Conservation (phyloP, 371 early-diverging fungal genomes). For the Apophysomyces elegans region DNA sequence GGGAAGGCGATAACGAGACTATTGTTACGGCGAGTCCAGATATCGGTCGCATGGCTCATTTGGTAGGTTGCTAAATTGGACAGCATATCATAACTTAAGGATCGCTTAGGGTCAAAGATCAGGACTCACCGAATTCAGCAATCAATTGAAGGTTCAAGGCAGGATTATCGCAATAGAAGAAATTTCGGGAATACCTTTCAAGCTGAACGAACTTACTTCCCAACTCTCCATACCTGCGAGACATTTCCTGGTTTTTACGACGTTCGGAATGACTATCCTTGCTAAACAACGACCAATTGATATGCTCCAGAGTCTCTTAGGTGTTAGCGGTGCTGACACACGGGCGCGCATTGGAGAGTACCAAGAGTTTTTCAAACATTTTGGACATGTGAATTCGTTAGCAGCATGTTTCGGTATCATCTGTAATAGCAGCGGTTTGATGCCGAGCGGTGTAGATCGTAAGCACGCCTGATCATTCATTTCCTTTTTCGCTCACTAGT, state of each 20-base stretch:
- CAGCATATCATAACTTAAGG: not conserved
- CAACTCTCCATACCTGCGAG: constrained; percentile 61
- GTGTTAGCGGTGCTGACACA: constrained; percentile 15
- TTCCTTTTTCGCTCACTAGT: not conserved
- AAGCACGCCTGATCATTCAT: not conserved
- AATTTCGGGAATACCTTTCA: constrained; percentile 20
- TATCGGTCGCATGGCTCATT: constrained; percentile 53
- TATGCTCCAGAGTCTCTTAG: constrained; percentile 61
- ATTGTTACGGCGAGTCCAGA: constrained; percentile 67
- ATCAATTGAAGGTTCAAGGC: constrained; percentile 61
- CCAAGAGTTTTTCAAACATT: constrained; percentile 58
- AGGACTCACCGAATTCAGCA: constrained; percentile 28
- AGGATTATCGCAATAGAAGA: constrained; percentile 82
- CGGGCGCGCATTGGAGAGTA: constrained; percentile 47
- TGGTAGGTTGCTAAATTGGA: not conserved
- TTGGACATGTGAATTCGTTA: constrained; percentile 61
- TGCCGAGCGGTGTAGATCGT: constrained; percentile 16
- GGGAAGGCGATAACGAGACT: constrained; percentile 65
- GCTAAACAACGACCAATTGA: constrained; percentile 82
- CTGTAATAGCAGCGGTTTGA: constrained; percentile 29
- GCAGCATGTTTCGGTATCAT: constrained; percentile 70
- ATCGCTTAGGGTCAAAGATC: constrained; percentile 12
- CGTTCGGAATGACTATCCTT: constrained; percentile 69
- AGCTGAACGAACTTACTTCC: constrained; percentile 68
- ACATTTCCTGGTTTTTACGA: constrained; percentile 78